A percentile compares a stretch with the other conserved stretches of the same genome.
These are phyloP conservation scores for Tylopilus felleus DNA, from an alignment of 768 basidiomycete genomes.

Conservation along the genomic window DNA sequence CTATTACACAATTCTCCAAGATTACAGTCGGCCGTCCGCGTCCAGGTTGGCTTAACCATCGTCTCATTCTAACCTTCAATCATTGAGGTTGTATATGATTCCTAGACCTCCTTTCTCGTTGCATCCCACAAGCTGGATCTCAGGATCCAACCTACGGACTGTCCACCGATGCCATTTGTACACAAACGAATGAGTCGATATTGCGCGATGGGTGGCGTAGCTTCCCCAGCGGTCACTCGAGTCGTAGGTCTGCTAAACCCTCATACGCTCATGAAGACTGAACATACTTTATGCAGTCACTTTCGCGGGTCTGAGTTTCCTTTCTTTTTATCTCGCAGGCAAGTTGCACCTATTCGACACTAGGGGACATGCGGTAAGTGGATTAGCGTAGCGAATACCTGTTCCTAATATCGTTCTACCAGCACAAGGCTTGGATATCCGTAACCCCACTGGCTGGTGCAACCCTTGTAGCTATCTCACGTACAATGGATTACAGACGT, in stretches of 20 bases:
- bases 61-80: neutral
- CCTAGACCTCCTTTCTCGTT: constrained; percentile 39
- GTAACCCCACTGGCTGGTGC: constrained; percentile 76
- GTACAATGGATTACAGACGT: constrained; percentile 93
- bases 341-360: constrained; percentile 89
- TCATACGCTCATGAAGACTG: neutral
- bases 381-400: neutral
- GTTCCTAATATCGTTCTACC: constrained; percentile 3
- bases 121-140: constrained; percentile 63
- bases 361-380: constrained; percentile 63
- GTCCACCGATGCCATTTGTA: constrained; percentile 75
- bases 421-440: constrained; percentile 83
- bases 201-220: constrained; percentile 86
- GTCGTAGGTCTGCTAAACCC: constrained; percentile 47
- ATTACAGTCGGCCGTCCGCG: constrained; percentile 86
- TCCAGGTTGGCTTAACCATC: constrained; percentile 50
- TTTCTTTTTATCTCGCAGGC: constrained; percentile 85
- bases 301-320: constrained; percentile 89
- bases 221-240: constrained; percentile 90
- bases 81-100: neutral
- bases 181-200: constrained; percentile 54
- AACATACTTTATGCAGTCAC: constrained; percentile 53
- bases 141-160: constrained; percentile 70
- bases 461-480: constrained; percentile 72
- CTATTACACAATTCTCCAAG: constrained; percentile 83